Percentiles rank a stretch among this genome's conserved stretches.
phyloP scores from a whole-genome alignment of 225 moss, liverwort and hornwort genomes.

The Physcomitrellopsis africana region DNA sequence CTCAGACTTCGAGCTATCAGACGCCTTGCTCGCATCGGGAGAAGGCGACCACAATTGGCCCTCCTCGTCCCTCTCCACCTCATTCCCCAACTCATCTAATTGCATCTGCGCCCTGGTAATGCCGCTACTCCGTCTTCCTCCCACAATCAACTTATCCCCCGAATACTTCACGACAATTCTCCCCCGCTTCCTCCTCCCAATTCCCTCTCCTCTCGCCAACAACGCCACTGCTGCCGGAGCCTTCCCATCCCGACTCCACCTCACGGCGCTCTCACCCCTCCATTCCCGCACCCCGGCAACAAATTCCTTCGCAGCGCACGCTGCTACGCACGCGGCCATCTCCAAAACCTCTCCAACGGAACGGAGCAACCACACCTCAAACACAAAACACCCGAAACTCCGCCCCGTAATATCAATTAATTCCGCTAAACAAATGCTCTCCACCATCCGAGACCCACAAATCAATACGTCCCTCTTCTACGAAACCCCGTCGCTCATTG shows the following conservation, averaged over 20 bases:
- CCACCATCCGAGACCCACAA: too few relatives aligned
- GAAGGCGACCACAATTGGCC: constrained; percentile 30
- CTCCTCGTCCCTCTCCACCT: constrained; percentile 33
- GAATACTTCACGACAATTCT: constrained; percentile 30
- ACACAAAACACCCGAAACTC: not conserved
- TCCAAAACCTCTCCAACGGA: not conserved
- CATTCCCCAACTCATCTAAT: constrained; percentile 38
- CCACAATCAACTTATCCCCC: constrained; percentile 14
- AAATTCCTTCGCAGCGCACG: constrained; percentile 37
- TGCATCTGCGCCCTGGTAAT: constrained; percentile 36
- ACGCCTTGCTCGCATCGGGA: constrained; percentile 24
- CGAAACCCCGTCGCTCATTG: not conserved
- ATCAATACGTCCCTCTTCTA: too few relatives aligned
- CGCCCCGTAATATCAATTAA: not conserved
- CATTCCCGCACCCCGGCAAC: not conserved
- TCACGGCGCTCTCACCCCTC: not conserved
- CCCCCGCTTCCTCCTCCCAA: constrained; percentile 27
- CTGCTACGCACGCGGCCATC: constrained; percentile 67
- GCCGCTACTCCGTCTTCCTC: constrained; percentile 23
- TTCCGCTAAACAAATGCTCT: not conserved
- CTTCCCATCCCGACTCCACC: not conserved
- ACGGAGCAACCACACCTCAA: not conserved
- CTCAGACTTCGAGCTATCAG: constrained; percentile 20
- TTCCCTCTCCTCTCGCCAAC: constrained; percentile 10
- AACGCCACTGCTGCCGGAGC: constrained; percentile 29